Percentiles rank a stretch among this genome's conserved stretches.
These are phyloP conservation scores for Nakazawaea holstii DNA, from an alignment of 805 yeast species.

Conservation along the genomic window DNA sequence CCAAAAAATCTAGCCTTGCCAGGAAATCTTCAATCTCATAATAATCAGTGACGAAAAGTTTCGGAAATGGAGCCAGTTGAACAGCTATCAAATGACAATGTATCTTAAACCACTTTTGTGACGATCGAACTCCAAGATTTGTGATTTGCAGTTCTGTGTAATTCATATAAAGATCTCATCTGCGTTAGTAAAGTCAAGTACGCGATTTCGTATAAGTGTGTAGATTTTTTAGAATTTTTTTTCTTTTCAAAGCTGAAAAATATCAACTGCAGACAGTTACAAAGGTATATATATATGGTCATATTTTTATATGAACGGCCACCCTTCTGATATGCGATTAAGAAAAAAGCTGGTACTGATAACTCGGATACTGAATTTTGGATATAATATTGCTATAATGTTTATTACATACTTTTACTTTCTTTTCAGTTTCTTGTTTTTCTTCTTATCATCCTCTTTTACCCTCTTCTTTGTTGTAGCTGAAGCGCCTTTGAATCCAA, in stretches of 20 bases:
- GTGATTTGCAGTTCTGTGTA: constrained; percentile 1
- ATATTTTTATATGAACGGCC: too few species aligned
- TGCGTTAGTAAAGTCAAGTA: neutral
- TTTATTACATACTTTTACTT: constrained; percentile 4
- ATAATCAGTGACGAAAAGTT: constrained; percentile 7
- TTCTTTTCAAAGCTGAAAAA: too few species aligned
- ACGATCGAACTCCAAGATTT: neutral
- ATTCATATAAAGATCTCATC: neutral
- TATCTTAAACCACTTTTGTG: neutral
- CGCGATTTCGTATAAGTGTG: neutral
- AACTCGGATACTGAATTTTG: neutral
- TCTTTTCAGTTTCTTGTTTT: constrained; percentile 20
- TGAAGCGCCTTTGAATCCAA: constrained; percentile 47
- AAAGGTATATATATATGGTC: too few species aligned
- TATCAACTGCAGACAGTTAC: too few species aligned
- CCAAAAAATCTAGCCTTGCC: constrained; percentile 4
- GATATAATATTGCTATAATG: too few species aligned
- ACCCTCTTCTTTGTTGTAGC: constrained; percentile 41
- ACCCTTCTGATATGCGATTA: too few species aligned
- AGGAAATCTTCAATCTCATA: constrained; percentile 1
- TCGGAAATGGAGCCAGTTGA: constrained; percentile 2
- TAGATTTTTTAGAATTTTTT: too few species aligned
- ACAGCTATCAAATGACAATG: constrained; percentile 5
- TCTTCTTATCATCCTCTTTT: constrained; percentile 30
- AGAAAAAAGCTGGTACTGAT: too few species aligned